Conservation (phyloP, 495 filamentous ascomycete genomes). For the Collariella sp. region DNA sequence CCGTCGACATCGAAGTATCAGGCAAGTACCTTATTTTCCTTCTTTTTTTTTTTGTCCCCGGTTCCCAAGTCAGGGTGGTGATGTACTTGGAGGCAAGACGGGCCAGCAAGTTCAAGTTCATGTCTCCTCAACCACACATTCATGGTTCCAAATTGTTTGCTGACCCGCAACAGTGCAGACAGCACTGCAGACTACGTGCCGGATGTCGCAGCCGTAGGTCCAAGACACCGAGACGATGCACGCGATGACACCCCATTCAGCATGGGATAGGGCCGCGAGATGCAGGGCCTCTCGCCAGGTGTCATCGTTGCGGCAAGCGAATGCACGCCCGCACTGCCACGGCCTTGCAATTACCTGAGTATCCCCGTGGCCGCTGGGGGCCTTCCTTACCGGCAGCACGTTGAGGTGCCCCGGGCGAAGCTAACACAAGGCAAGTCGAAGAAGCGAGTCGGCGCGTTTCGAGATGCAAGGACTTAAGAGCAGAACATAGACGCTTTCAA, state of each 20-base stretch:
- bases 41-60: neutral
- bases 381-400: neutral
- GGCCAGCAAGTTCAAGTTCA: neutral
- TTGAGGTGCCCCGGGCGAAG: neutral
- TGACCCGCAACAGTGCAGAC: constrained; percentile 13
- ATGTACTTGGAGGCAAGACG: neutral
- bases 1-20: neutral
- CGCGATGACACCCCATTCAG: constrained; percentile 14
- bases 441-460: neutral
- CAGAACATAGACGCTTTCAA: neutral
- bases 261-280: constrained; percentile 6
- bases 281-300: constrained; percentile 17
- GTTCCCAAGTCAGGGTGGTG: neutral
- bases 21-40: neutral
- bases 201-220: constrained; percentile 22
- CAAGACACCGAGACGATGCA: constrained; percentile 9
- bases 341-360: neutral
- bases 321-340: constrained; percentile 19
- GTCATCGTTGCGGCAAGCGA: constrained; percentile 13
- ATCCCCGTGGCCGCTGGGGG: neutral
- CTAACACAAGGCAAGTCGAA: neutral
- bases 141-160: neutral
- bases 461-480: neutral
- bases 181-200: constrained; percentile 13
- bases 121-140: no score